Base-by-base conservation (phyloP, 768 basidiomycete species). In the Hericium rajendrae region DNA sequence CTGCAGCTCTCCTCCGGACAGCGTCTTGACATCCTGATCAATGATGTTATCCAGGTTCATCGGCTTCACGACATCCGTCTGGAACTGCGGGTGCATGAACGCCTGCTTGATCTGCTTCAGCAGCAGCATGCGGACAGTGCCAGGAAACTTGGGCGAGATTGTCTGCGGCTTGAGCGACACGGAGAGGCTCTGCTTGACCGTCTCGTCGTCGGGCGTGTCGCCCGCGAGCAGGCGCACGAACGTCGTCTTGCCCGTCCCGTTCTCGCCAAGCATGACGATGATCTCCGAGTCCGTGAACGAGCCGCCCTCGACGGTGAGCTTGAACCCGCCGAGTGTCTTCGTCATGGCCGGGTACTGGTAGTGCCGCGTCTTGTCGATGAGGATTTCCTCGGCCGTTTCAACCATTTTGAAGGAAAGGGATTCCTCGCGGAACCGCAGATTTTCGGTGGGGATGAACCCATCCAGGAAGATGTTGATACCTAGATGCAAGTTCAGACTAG, bases 61-160 rank as follows among this genome's bases (percentile, higher is more conserved):
- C 24, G 95, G 95, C 74, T 98, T 98, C 60, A 98, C 73, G 48
- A 98, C 97, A 68, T 98, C 97, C 43, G 89, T 90, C 71, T 95
- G 91, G 87, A 99, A 99, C 72, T 98, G 97, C n/a, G 94, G 88
- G 70, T 97, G 94, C 94, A 98, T 95, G 74, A 97, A 97, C 32
- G 93, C 84, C 20, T 81, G 78, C 74, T 95, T 94, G 75, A 98
- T 97, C 72, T 88, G 84, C 76, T 97, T 97, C 53, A 99, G 68
- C 57, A 99, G 73, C 60, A 99, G 75, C 89, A 91, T 89, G 66
- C 95, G 85, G 40, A 99, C 97, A n/a, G 86, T 88, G 61, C 97
- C 97, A 0, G 88, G 86, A 83, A 97, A 98, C 72, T 91, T 95
- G 49, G 95, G 95, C 39, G 94, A 93, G 72, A 98, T 97, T 50